phyloP scores from a whole-genome alignment of 345 rosid species.

The Eucalyptus leucophloia region DNA sequence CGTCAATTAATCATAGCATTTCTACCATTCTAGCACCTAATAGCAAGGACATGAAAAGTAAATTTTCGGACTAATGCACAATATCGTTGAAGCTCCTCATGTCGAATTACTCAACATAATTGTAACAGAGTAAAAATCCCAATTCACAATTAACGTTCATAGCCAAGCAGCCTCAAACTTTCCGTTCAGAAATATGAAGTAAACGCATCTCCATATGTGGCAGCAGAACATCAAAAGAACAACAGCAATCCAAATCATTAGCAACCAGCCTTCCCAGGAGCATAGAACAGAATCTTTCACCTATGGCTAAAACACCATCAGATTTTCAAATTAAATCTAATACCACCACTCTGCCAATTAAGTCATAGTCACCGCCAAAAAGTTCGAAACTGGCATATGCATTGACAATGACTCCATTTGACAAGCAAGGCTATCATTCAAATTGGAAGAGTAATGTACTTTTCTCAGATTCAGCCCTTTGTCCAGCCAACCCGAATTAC shows the following conservation, averaged over 20 bases:
- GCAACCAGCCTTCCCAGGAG: not conserved
- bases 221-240: not conserved
- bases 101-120: not conserved
- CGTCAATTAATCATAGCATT: not conserved
- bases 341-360: not conserved
- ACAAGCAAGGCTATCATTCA: not conserved
- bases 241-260: not conserved
- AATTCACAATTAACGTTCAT: not conserved
- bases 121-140: not conserved
- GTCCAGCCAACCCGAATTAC: not conserved
- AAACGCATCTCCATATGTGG: not conserved
- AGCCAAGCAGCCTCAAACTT: not conserved
- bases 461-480: not conserved
- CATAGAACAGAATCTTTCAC: not conserved
- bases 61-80: not conserved
- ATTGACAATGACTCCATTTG: not conserved
- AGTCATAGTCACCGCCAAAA: not conserved
- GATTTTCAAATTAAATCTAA: not conserved
- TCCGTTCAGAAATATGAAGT: not conserved
- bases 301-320: not conserved
- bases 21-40: not conserved
- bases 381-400: not conserved
- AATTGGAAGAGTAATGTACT: not conserved
- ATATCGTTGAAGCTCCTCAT: not conserved
- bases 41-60: not conserved